Conservation (phyloP, 1,284 basidiomycete species). For the Ganoderma leucocontextum region DNA sequence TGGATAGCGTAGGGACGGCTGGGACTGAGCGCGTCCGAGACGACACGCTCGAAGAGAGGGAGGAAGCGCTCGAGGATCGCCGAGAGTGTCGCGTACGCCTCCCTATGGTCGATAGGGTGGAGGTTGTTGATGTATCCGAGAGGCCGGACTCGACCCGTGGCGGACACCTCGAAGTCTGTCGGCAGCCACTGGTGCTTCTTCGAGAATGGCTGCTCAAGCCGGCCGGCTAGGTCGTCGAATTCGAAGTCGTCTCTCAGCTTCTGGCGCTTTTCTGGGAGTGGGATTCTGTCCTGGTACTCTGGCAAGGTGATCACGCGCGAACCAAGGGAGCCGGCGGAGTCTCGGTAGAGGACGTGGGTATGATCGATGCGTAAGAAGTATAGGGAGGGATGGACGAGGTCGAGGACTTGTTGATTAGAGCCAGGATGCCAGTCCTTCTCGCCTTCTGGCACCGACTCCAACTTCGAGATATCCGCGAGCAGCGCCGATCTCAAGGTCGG, state of each 20-base stretch:
- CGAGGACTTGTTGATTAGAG: constrained; percentile 15
- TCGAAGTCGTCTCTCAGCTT: not conserved
- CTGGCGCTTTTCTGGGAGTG: not conserved
- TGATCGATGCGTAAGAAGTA: constrained; percentile 18
- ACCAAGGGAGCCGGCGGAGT: not conserved
- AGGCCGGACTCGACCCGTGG: constrained; percentile 4
- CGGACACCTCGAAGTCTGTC: constrained; percentile 20
- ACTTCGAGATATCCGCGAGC: not conserved
- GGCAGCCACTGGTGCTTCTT: constrained; percentile 22
- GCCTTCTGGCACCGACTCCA: constrained; percentile 15
- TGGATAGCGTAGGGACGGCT: not conserved
- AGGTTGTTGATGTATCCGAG: constrained; percentile 26
- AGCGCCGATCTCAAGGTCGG: not conserved
- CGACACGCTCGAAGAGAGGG: constrained; percentile 21
- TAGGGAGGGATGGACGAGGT: constrained; percentile 20
- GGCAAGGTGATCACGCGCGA: not conserved
- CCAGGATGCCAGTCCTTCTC: constrained; percentile 23
- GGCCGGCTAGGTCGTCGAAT: not conserved
- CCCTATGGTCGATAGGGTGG: constrained; percentile 8
- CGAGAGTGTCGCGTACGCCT: constrained; percentile 11
- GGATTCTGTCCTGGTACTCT: constrained; percentile 1
- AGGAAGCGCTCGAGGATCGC: constrained; percentile 17
- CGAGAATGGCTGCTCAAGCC: not conserved
- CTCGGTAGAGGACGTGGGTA: not conserved
- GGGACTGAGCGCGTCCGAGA: constrained; percentile 7